Conservation (phyloP, 768 basidiomycete species). For the Mrakia frigida region DNA sequence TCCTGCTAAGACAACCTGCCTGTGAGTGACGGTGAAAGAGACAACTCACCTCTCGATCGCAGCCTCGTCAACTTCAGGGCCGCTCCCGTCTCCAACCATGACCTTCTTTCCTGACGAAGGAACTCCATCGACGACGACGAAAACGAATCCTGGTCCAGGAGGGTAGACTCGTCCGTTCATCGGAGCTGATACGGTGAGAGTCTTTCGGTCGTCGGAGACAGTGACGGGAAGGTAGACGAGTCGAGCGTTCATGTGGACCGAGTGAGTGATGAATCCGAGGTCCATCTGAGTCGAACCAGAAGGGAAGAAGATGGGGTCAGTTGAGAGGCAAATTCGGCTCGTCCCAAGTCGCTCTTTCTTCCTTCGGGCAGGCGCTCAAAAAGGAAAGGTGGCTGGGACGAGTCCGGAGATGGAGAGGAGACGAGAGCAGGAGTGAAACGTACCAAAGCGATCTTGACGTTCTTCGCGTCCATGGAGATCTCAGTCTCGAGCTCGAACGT, state of each 20-base stretch:
- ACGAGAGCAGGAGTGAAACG: neutral
- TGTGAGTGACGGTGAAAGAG: too few species aligned
- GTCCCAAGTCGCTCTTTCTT: too few species aligned
- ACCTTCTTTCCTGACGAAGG: neutral
- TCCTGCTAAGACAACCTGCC: too few species aligned
- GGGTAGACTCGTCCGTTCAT: neutral
- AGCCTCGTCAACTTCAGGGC: neutral
- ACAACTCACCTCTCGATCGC: neutral
- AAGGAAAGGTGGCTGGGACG: too few species aligned
- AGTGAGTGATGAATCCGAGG: neutral
- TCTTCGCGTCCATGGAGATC: neutral
- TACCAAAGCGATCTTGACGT: neutral
- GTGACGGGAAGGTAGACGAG: neutral
- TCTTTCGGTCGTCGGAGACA: neutral
- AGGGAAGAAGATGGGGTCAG: neutral
- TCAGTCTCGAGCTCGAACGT: neutral
- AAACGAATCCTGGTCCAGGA: neutral
- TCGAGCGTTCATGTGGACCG: neutral
- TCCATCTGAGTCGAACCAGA: neutral
- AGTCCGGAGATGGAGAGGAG: neutral
- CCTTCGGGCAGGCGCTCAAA: too few species aligned
- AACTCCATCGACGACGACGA: neutral
- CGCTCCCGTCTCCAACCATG: neutral
- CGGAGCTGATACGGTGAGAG: neutral
- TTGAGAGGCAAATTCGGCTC: too few species aligned